Base-by-base conservation (phyloP, 495 filamentous ascomycete species). In the Podospora australis region DNA sequence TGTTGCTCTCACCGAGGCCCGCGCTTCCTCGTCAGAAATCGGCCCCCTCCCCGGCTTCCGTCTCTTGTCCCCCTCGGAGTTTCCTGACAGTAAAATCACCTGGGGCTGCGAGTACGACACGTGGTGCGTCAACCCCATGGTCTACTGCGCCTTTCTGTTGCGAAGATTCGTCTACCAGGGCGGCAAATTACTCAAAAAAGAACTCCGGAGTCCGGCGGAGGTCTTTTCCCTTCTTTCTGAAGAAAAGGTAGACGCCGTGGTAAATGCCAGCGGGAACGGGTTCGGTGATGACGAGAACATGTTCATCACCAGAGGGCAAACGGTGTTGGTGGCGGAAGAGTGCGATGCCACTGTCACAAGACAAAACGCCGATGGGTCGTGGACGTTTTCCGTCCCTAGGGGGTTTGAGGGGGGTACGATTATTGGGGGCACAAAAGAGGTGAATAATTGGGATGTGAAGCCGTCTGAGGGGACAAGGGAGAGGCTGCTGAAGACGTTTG, bases 381-480 rank as follows among this genome's bases (percentile, higher is more conserved):
- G 78, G 78, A 75, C 73, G 14, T 83, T 83, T 57, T 77, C 66
- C 43, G 74, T 84, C 2, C 78, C 81, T 2, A 74, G 81, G 1
- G 73, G 73, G 2, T 73, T 79, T 17, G 69, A 74, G 4, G 79
- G 79, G 1, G 81, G 79, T 0, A 83, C 79, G 0, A 66, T 83
- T 20, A 77, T 84, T 38, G 81, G 81, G 11, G 81, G 80, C 0
- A 83, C 80, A 5, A 83, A 81, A 50, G 73, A 83, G 52, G 70
- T 73, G 1, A 62, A 74, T 40, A 65, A 81, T 49, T 82, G 77
- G 76, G 69, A 75, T 48, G 65, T 68, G 1, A 64, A 69, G 35
- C 73, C 78, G 3, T 70, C 62, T 0, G 46, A 46, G 8, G 73
- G 75, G 48, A 73, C 70, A 6, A 61, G 78, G 26, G 66, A 70